phyloP scores from a whole-genome alignment of 2,329 filamentous ascomycete genomes.

The Colletotrichum chlorophyti region DNA sequence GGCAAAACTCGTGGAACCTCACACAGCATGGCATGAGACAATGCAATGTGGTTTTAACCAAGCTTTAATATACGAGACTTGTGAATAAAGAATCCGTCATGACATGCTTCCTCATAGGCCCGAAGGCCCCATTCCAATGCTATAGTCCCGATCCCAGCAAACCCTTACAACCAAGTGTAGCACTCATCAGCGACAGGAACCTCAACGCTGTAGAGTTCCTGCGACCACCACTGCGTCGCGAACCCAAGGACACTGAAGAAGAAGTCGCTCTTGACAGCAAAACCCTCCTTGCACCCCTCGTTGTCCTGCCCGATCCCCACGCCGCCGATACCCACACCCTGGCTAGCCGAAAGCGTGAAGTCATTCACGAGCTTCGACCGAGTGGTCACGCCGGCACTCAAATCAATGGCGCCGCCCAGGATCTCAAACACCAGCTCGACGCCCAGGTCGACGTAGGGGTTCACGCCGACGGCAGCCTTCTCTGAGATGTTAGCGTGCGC shows the following conservation, averaged over 20 bases:
- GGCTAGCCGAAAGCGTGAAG: constrained; percentile 31
- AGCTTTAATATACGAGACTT: too few species aligned
- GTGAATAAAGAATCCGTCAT: too few species aligned
- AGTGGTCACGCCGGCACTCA: constrained; percentile 35
- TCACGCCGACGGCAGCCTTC: constrained; percentile 31
- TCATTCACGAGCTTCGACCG: constrained; percentile 35
- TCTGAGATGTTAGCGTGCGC: constrained; percentile 36
- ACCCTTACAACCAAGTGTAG: constrained; percentile 31
- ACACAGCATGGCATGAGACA: too few species aligned
- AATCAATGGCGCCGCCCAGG: constrained; percentile 34
- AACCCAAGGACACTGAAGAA: constrained; percentile 34
- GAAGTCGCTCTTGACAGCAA: constrained; percentile 35
- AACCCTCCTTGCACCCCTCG: constrained; percentile 32
- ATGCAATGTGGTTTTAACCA: too few species aligned
- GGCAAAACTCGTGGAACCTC: too few species aligned
- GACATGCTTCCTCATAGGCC: too few species aligned
- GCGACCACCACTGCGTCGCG: constrained; percentile 35
- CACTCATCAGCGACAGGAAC: constrained; percentile 36
- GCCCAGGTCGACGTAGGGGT: constrained; percentile 33
- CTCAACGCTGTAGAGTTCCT: constrained; percentile 33
- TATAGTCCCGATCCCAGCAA: too few species aligned
- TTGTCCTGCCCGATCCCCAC: constrained; percentile 24
- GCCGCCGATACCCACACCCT: constrained; percentile 26
- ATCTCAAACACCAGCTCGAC: constrained; percentile 33
- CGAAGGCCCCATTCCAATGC: too few species aligned